A percentile compares a stretch with the other conserved stretches of the same genome.
These are phyloP conservation scores for Cryptococcus maquisensis DNA, from an alignment of 1,284 basidiomycete species.

Conservation along the genomic window DNA sequence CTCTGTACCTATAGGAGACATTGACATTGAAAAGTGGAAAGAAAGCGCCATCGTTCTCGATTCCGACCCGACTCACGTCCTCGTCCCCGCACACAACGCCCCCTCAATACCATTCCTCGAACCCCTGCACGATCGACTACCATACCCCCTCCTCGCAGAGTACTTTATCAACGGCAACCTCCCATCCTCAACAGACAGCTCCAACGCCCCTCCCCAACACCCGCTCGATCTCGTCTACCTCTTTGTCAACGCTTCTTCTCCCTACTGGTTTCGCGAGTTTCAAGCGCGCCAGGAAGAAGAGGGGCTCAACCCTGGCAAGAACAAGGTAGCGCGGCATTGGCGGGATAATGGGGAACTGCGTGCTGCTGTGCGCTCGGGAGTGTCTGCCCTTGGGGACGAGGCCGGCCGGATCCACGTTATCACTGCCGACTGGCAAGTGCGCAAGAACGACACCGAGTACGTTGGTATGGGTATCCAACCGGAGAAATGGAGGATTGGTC, in stretches of 20 bases:
- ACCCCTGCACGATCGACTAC: slow-evolving; percentile 13
- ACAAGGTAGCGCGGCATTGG: slow-evolving; percentile 21
- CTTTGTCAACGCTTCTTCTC: slow-evolving; percentile 37
- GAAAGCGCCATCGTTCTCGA: not conserved
- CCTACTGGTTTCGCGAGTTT: slow-evolving; percentile 24
- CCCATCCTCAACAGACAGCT: not conserved
- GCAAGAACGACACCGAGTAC: slow-evolving; percentile 4
- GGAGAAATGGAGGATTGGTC: slow-evolving; percentile 31
- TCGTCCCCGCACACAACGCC: slow-evolving; percentile 7
- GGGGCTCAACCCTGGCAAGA: slow-evolving; percentile 6
- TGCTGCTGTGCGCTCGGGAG: slow-evolving; percentile 33
- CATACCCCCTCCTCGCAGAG: slow-evolving; percentile 11
- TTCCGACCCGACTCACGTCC: slow-evolving; percentile 12
- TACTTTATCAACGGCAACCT: slow-evolving; percentile 16
- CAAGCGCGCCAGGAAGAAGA: slow-evolving; percentile 19
- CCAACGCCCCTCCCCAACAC: not conserved
- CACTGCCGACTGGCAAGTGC: slow-evolving; percentile 29
- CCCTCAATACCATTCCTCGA: slow-evolving; percentile 3
- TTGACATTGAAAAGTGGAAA: slow-evolving; percentile 1
- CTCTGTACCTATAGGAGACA: not conserved
- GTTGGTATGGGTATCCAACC: not conserved
- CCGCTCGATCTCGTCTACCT: slow-evolving; percentile 38
- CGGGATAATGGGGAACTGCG: slow-evolving; percentile 44
- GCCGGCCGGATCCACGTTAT: slow-evolving; percentile 33
- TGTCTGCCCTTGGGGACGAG: slow-evolving; percentile 17